Percentiles rank a stretch among this genome's conserved stretches.
These are phyloP conservation scores for Malassezia globosa DNA, from an alignment of 1,284 basidiomycete genomes.

Conservation along the genomic window DNA sequence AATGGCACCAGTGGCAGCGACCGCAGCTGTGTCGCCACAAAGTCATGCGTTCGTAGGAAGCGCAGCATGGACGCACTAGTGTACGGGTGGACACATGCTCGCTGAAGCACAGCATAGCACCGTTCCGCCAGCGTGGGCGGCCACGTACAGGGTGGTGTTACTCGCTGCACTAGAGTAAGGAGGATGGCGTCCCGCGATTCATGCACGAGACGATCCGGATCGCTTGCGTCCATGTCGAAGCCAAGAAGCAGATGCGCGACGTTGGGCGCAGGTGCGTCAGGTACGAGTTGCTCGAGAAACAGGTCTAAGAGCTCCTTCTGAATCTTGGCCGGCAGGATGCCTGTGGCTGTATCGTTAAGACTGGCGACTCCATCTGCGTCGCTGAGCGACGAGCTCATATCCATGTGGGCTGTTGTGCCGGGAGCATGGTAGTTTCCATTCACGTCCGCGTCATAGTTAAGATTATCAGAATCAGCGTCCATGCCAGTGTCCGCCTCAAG, in stretches of 20 bases:
- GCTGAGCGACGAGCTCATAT: constrained; percentile 43
- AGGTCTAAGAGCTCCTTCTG: constrained; percentile 72
- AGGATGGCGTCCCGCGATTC: constrained; percentile 5
- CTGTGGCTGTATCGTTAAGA: too few species aligned
- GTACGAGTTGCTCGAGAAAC: constrained; percentile 66
- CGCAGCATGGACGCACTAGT: constrained; percentile 73
- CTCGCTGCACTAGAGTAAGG: constrained; percentile 27
- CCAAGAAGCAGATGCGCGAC: constrained; percentile 76
- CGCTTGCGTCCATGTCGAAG: constrained; percentile 55
- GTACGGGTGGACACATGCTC: constrained; percentile 71
- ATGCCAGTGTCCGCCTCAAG: constrained; percentile 51
- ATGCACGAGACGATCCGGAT: constrained; percentile 7
- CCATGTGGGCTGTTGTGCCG: too few species aligned
- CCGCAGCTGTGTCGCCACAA: constrained; percentile 72
- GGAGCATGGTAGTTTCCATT: too few species aligned
- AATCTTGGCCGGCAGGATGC: constrained; percentile 55
- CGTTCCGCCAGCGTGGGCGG: constrained; percentile 70
- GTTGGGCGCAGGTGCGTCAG: constrained; percentile 62
- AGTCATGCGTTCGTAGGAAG: constrained; percentile 78
- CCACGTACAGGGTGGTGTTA: constrained; percentile 50
- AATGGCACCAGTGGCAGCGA: constrained; percentile 53
- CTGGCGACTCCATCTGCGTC: too few species aligned
- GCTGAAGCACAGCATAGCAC: constrained; percentile 69
- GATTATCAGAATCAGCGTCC: constrained; percentile 38
- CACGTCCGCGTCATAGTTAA: constrained; percentile 36